Evolutionary conservation across 2,329 filamentous ascomycete species (phyloP), one percentile per base, ranked within the genome.

Genomic region (Aspergillus fischeri): DNA sequence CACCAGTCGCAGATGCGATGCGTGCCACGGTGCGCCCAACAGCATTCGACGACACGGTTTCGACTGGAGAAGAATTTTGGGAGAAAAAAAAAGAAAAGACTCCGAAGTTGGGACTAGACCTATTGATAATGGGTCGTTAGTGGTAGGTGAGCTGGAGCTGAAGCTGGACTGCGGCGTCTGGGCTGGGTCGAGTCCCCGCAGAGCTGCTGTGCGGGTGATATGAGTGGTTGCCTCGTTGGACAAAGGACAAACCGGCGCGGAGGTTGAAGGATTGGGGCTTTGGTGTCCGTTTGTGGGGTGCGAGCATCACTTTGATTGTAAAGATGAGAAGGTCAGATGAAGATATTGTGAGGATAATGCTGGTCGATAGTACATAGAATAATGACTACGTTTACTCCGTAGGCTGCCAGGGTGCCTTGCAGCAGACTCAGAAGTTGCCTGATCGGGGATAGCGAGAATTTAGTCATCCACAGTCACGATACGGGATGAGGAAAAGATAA

Each of bases 1-100:
- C 63, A 67, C 63, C 55, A 54, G 64, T 66, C 60, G 63, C 64
- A 60, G 64, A 60, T 53, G 65, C 65, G 65, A 66, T 61, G 64
- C 56, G 64, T 64, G 65, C 65, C 65, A 60, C 62, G 53, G 50
- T 60, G 54, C 55, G 59, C 57, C 59, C 53, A 55, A 52, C 61
- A 55, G 64, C 65, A 67, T 67, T 62, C 64, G 61, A 67, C 65
- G 64, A 65, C 65, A 67, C 65, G 61, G 58, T 66, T 62, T 60
- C 38, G 51, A 35, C 48, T 51, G 35, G 42, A 52, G 56, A 2
- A 24, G 45, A 27, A 51, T 10, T 17, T 11, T 28, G 9, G 38
- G 17, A 51, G 8, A n/a, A 3, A 20, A 51, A 7, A 7, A 29
- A 51, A 7, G 21, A 14, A 10, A 25, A 17, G 42, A 35, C 10